Conservation (phyloP, 2,329 filamentous ascomycete species). For the Diaporthe eres region DNA sequence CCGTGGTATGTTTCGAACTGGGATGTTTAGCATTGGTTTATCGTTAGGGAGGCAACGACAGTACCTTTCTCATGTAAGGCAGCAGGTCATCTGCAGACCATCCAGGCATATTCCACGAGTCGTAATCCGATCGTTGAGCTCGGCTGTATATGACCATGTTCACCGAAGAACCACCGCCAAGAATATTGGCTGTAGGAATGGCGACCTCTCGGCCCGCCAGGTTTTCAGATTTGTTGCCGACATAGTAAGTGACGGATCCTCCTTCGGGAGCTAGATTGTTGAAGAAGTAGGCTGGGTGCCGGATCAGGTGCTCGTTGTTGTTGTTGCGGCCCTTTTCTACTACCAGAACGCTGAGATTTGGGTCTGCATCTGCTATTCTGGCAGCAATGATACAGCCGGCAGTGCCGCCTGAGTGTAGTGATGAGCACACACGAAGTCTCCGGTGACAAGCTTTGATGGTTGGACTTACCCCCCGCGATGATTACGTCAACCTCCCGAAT, state of each 20-base stretch:
- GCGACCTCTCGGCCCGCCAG: conserved; percentile 59
- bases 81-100: conserved; percentile 54
- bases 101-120: conserved; percentile 47
- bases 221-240: conserved; percentile 59
- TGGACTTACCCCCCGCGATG: conserved; percentile 60
- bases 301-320: conserved; percentile 59
- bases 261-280: conserved; percentile 62
- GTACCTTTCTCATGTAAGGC: conserved; percentile 64
- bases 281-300: conserved; percentile 65
- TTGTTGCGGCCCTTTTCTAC: conserved; percentile 69
- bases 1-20: conserved; percentile 63
- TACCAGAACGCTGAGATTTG: conserved; percentile 63
- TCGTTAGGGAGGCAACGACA: not conserved
- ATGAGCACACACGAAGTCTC: not conserved
- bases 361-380: conserved; percentile 64
- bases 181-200: conserved; percentile 56
- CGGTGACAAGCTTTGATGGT: not conserved
- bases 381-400: conserved; percentile 64
- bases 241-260: conserved; percentile 61
- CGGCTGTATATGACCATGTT: conserved; percentile 59
- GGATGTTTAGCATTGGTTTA: not conserved
- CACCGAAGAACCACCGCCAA: conserved; percentile 68
- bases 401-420: conserved; percentile 55
- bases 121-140: conserved; percentile 51
- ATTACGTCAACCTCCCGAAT: conserved; percentile 65